Evolutionary conservation across 2,329 filamentous ascomycete species (phyloP).

Genomic region (Trichoderma breve): DNA sequence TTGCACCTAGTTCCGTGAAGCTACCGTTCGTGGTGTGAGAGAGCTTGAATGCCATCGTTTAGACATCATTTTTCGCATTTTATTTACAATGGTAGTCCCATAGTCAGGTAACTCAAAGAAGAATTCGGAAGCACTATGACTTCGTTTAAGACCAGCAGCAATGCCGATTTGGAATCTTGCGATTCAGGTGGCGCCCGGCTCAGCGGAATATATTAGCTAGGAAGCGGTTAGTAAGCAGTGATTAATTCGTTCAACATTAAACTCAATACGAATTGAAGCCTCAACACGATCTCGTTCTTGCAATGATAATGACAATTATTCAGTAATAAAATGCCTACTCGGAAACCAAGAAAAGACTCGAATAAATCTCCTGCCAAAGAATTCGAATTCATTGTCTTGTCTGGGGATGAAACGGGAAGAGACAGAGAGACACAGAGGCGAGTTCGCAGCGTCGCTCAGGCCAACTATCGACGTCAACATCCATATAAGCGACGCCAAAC

Average conservation of each 20-base stretch:
- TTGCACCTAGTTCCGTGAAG: neutral
- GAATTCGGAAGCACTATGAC: neutral
- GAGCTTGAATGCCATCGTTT: neutral
- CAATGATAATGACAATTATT: too few relatives aligned
- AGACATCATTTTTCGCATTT: neutral
- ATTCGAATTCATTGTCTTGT: neutral
- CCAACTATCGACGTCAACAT: neutral
- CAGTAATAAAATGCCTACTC: neutral
- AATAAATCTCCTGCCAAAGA: neutral
- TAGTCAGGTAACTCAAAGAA: neutral
- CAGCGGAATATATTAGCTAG: neutral
- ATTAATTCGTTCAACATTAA: neutral
- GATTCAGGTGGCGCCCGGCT: neutral
- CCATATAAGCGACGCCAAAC: neutral
- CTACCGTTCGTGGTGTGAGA: neutral
- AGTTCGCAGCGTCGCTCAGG: neutral
- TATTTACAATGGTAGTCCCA: neutral
- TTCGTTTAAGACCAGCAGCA: neutral
- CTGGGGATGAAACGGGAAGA: neutral
- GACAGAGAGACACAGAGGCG: neutral
- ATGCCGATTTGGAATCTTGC: neutral
- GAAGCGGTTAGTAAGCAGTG: neutral
- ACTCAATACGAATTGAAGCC: neutral
- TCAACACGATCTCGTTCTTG: neutral
- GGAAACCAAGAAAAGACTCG: neutral